These are phyloP conservation scores for Exophiala phaeomuriformis DNA, from an alignment of 2,329 filamentous ascomycete species.

Conservation along the genomic window DNA sequence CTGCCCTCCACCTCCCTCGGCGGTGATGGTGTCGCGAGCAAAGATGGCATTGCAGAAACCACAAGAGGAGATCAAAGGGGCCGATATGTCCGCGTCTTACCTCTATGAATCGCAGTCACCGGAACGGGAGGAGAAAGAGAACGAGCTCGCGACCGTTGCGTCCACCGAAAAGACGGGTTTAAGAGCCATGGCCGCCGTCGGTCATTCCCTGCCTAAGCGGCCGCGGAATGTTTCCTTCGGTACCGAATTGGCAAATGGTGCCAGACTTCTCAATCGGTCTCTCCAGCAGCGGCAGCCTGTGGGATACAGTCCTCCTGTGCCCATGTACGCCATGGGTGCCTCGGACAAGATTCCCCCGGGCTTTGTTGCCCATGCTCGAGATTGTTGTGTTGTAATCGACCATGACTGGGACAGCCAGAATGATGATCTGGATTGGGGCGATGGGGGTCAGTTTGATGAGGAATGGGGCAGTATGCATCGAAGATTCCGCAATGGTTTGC, in stretches of 20 bases:
- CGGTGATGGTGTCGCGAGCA: constrained; percentile 79
- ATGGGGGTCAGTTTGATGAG: constrained; percentile 80
- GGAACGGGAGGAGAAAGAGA: constrained; percentile 31
- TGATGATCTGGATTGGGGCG: constrained; percentile 69
- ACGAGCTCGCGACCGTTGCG: constrained; percentile 31
- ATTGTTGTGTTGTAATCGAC: constrained; percentile 79
- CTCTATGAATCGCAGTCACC: constrained; percentile 9
- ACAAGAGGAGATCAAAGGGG: constrained; percentile 54
- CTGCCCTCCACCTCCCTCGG: constrained; percentile 75
- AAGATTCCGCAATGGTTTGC: constrained; percentile 72
- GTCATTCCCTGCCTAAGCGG: constrained; percentile 24
- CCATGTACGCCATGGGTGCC: constrained; percentile 73
- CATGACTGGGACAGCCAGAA: constrained; percentile 94
- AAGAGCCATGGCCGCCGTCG: constrained; percentile 24
- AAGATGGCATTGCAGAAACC: constrained; percentile 78
- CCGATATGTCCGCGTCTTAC: constrained; percentile 26
- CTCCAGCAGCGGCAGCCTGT: constrained; percentile 10
- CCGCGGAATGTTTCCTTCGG: constrained; percentile 23
- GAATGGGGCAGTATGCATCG: constrained; percentile 96
- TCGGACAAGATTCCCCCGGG: constrained; percentile 77
- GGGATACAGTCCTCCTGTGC: constrained; percentile 67
- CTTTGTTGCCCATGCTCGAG: constrained; percentile 82
- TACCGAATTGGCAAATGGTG: constrained; percentile 20
- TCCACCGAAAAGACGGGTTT: constrained; percentile 23
- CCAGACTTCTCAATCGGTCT: constrained; percentile 12